phyloP scores from a whole-genome alignment of 176 grass and related monocot species.

The Phoenix roebelenii region DNA sequence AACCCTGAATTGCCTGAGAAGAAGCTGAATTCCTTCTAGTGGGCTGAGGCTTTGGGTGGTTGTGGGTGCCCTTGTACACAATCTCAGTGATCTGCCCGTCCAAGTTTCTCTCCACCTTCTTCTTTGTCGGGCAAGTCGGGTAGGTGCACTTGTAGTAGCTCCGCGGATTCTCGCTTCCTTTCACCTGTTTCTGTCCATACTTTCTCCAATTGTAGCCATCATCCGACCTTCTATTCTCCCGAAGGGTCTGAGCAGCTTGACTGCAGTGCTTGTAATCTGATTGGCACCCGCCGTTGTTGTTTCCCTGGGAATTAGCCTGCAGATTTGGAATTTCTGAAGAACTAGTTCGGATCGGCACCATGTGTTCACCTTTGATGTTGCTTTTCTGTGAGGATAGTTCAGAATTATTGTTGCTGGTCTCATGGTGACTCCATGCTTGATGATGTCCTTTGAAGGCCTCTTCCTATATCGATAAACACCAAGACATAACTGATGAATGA shows the following conservation, averaged over 20 bases:
- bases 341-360: not conserved
- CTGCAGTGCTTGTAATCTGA: not conserved
- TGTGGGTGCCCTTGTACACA: slow-evolving; percentile 38
- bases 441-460: slow-evolving; percentile 11
- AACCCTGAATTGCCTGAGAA: slow-evolving; percentile 14
- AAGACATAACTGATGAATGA: no score
- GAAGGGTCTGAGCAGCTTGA: not conserved
- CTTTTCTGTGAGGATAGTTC: slow-evolving; percentile 10
- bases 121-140: slow-evolving; percentile 31
- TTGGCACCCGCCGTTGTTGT: not conserved
- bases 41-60: slow-evolving; percentile 29
- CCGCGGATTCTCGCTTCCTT: slow-evolving; percentile 35
- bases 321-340: slow-evolving; percentile 4
- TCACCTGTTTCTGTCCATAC: slow-evolving; percentile 43
- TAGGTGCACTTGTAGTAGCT: slow-evolving; percentile 47
- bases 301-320: not conserved
- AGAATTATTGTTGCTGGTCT: slow-evolving; percentile 1
- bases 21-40: slow-evolving; percentile 20
- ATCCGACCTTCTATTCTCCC: slow-evolving; percentile 20
- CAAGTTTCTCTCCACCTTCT: slow-evolving; percentile 34
- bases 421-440: not conserved
- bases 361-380: slow-evolving; percentile 13
- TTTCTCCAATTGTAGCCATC: slow-evolving; percentile 48
- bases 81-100: slow-evolving; percentile 44
- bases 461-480: not conserved